These are phyloP conservation scores for Cubamyces lactineus DNA, from an alignment of 768 basidiomycete species.

Conservation along the genomic window DNA sequence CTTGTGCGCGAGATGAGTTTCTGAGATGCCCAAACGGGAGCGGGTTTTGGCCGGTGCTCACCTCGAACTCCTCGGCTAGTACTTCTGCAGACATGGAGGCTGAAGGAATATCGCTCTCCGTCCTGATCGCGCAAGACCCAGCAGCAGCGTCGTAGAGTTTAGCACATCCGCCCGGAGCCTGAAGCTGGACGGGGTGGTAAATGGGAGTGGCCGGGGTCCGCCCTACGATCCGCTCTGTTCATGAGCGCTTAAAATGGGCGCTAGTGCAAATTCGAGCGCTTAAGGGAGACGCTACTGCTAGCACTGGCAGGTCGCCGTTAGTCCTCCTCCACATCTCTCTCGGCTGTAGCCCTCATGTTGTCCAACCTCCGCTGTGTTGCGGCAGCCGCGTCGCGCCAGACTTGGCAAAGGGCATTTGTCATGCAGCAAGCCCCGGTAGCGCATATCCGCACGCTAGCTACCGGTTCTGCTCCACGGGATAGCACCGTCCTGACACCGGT, in stretches of 20 bases:
- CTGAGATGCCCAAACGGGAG: slow-evolving; percentile 9
- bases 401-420: background rate
- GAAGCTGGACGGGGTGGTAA: background rate
- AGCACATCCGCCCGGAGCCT: too few relatives aligned
- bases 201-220: slow-evolving; percentile 8
- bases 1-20: slow-evolving; percentile 40
- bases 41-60: slow-evolving; percentile 34
- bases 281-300: too few relatives aligned
- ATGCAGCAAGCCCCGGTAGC: background rate
- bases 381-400: background rate
- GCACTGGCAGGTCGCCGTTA: too few relatives aligned
- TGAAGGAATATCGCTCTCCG: slow-evolving; percentile 8
- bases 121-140: background rate
- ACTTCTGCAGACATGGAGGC: slow-evolving; percentile 63
- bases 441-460: background rate
- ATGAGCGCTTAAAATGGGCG: too few relatives aligned
- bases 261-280: too few relatives aligned
- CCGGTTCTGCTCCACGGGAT: background rate
- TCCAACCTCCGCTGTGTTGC: background rate
- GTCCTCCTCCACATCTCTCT: background rate
- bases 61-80: slow-evolving; percentile 91
- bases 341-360: background rate
- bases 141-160: background rate
- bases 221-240: too few relatives aligned
- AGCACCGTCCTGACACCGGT: background rate